These are phyloP conservation scores for Schoenoplectus tabernaemontani DNA, from an alignment of 202 grass and related monocot species.

Conservation along the genomic window DNA sequence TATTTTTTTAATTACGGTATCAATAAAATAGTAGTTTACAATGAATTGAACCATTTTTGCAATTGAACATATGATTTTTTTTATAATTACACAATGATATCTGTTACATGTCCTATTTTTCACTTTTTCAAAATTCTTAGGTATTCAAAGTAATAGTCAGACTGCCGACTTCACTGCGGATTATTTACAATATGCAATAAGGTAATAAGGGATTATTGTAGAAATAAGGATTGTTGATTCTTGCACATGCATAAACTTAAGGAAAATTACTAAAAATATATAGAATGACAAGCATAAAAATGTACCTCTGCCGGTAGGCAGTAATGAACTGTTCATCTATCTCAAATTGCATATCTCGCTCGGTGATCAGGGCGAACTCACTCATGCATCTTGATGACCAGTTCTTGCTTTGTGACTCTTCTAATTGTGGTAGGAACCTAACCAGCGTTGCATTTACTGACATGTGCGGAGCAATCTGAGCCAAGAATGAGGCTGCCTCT, in stretches of 20 bases:
- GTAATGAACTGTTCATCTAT: conserved; percentile 50
- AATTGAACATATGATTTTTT: background rate
- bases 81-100: background rate
- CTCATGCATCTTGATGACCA: background rate
- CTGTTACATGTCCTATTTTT: background rate
- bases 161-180: too few species aligned
- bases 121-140: background rate
- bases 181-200: background rate
- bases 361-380: conserved; percentile 4
- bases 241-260: background rate
- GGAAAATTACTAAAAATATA: background rate
- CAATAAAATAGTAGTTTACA: background rate
- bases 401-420: background rate
- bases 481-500: conserved; percentile 50
- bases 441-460: conserved; percentile 30
- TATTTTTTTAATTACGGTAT: background rate
- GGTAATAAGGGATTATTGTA: background rate
- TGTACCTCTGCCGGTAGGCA: conserved; percentile 26
- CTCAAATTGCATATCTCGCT: conserved; percentile 23
- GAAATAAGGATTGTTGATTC: background rate
- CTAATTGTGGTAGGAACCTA: conserved; percentile 38
- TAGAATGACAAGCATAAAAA: background rate
- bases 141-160: background rate
- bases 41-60: background rate
- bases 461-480: conserved; percentile 31